Evolutionary conservation across 306 rosid species (phyloP).

Genomic region (Pyrus bretschneideri): DNA sequence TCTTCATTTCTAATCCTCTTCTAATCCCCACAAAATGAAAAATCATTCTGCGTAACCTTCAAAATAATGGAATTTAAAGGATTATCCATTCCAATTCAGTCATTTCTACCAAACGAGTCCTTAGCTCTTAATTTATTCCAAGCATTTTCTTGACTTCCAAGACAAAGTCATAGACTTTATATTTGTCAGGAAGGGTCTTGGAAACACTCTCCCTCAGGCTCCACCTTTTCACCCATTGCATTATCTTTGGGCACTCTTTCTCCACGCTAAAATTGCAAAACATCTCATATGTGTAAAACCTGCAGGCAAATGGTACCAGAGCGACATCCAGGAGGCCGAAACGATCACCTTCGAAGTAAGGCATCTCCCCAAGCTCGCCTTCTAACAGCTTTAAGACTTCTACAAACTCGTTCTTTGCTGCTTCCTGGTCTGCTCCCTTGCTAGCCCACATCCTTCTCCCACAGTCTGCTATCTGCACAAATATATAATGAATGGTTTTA

Average conservation of each 20-base stretch:
- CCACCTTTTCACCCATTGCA: constrained; percentile 25
- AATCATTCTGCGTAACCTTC: too few species aligned
- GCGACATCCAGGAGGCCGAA: constrained; percentile 24
- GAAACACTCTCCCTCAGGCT: constrained; percentile 14
- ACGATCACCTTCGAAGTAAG: constrained; percentile 14
- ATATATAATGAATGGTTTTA: too few species aligned
- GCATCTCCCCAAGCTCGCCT: constrained; percentile 26
- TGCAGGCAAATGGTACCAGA: background rate
- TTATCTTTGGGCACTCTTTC: constrained; percentile 12
- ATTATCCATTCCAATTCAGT: too few species aligned
- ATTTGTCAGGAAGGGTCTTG: constrained; percentile 7
- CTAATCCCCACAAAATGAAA: too few species aligned
- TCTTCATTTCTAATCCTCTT: too few species aligned
- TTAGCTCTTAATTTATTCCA: background rate
- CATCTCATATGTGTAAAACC: constrained; percentile 11
- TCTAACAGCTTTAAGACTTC: constrained; percentile 3
- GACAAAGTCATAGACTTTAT: constrained; percentile 1
- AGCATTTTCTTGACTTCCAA: background rate
- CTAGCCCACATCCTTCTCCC: constrained; percentile 9
- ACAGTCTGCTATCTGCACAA: background rate
- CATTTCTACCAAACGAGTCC: too few species aligned
- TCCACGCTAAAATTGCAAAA: constrained; percentile 15
- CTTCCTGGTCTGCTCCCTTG: constrained; percentile 13
- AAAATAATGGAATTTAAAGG: too few species aligned
- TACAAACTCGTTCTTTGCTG: constrained; percentile 1